phyloP scores from a whole-genome alignment of 2,329 filamentous ascomycete species.

The Penicillium sp. region DNA sequence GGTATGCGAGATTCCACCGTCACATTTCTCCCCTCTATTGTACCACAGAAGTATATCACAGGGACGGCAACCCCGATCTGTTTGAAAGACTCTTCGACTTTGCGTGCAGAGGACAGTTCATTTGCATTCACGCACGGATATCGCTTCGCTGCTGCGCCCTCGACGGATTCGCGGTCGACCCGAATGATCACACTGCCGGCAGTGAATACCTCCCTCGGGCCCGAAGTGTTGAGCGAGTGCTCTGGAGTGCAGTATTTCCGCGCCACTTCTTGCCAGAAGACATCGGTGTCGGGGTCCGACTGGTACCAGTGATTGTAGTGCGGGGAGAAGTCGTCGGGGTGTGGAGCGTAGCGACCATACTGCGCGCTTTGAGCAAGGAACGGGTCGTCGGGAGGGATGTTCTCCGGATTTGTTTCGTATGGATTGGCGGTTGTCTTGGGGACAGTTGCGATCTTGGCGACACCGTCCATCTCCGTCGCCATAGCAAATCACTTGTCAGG shows the following conservation, averaged over 20 bases:
- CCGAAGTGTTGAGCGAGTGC: slow-evolving; percentile 32
- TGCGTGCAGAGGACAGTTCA: slow-evolving; percentile 35
- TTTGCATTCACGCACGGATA: slow-evolving; percentile 39
- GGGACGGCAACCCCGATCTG: slow-evolving; percentile 36
- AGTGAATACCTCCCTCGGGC: slow-evolving; percentile 35
- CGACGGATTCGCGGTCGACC: slow-evolving; percentile 31
- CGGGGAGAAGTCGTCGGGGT: slow-evolving; percentile 37
- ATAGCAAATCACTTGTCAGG: slow-evolving; percentile 13
- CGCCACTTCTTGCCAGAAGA: slow-evolving; percentile 39
- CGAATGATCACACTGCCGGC: slow-evolving; percentile 39
- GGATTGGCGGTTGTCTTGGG: slow-evolving; percentile 24
- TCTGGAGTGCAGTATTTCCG: slow-evolving; percentile 32
- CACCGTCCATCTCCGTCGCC: slow-evolving; percentile 27
- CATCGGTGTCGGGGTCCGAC: slow-evolving; percentile 27
- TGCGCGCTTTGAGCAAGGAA: slow-evolving; percentile 33
- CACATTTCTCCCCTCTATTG: slow-evolving; percentile 39
- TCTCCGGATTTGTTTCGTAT: slow-evolving; percentile 36
- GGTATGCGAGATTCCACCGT: slow-evolving; percentile 42
- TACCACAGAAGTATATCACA: slow-evolving; percentile 38
- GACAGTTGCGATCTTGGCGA: slow-evolving; percentile 9
- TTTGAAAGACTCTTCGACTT: slow-evolving; percentile 34
- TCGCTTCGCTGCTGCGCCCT: slow-evolving; percentile 29
- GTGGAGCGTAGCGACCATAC: slow-evolving; percentile 37
- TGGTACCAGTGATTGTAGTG: slow-evolving; percentile 34
- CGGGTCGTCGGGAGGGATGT: slow-evolving; percentile 34